Percentiles rank a stretch among this genome's conserved stretches.
phyloP scores from a whole-genome alignment of 2,329 filamentous ascomycete species.

The Orbilia brochopaga region DNA sequence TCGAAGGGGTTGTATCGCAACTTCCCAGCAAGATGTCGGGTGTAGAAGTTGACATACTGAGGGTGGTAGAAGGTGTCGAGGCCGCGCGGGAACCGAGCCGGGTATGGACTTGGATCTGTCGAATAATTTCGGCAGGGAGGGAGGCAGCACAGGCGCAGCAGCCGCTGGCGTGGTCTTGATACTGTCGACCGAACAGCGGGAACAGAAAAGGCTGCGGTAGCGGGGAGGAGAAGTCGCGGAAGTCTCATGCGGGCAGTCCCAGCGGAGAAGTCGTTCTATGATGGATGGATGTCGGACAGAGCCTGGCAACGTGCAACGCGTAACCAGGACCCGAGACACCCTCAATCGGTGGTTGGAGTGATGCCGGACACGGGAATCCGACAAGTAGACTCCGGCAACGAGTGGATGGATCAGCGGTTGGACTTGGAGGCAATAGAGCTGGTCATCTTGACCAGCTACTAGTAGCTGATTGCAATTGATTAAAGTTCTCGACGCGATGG shows the following conservation, averaged over 20 bases:
- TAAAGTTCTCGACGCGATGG: too few relatives aligned
- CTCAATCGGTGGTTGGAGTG: too few relatives aligned
- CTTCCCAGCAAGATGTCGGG: slow-evolving; percentile 12
- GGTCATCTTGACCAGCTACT: too few relatives aligned
- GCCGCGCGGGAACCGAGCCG: not conserved
- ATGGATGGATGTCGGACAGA: not conserved
- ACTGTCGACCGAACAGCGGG: not conserved
- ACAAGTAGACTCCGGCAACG: too few relatives aligned
- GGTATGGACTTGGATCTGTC: slow-evolving; percentile 3
- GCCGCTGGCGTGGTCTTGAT: slow-evolving; percentile 2
- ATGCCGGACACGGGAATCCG: too few relatives aligned
- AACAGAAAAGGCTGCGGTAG: not conserved
- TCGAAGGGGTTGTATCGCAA: slow-evolving; percentile 8
- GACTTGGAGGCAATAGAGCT: too few relatives aligned
- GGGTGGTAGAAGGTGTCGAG: slow-evolving; percentile 2
- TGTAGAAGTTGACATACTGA: slow-evolving; percentile 16
- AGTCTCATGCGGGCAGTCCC: slow-evolving; percentile 25
- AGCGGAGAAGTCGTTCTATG: not conserved
- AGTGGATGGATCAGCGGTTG: too few relatives aligned
- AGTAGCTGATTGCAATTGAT: too few relatives aligned
- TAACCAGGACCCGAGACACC: too few relatives aligned
- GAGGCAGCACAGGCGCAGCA: not conserved
- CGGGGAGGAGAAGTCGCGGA: slow-evolving; percentile 1
- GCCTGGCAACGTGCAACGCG: not conserved
- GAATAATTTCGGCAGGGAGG: not conserved